These are phyloP conservation scores for Chaetomiaceae sp. DNA, from an alignment of 2,329 filamentous ascomycete species.

Conservation along the genomic window DNA sequence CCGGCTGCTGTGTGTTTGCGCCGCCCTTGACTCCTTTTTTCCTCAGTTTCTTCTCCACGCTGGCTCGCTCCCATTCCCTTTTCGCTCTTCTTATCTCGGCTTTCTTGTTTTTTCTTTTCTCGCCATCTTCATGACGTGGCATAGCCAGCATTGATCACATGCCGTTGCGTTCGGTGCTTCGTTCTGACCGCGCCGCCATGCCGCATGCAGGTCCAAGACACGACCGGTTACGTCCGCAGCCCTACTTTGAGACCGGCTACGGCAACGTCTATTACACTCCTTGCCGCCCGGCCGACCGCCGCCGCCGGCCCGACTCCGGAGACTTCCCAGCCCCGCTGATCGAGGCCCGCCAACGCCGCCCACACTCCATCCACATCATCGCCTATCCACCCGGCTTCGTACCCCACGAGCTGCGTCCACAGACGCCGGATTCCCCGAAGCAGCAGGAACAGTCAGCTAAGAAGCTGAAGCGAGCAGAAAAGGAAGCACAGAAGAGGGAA, in stretches of 20 bases:
- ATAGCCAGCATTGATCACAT: slow-evolving; percentile 7
- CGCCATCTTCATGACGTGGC: not conserved
- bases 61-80: no score
- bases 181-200: slow-evolving; percentile 21
- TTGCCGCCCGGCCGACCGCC: slow-evolving; percentile 19
- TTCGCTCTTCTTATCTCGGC: no score
- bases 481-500: slow-evolving; percentile 26
- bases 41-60: not conserved
- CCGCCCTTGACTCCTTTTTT: not conserved
- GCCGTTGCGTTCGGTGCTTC: slow-evolving; percentile 4
- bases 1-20: slow-evolving; percentile 22
- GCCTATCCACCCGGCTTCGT: slow-evolving; percentile 40
- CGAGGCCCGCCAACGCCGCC: slow-evolving; percentile 44
- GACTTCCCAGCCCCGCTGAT: slow-evolving; percentile 37
- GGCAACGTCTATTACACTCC: slow-evolving; percentile 27
- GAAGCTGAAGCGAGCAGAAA: slow-evolving; percentile 29
- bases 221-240: slow-evolving; percentile 20
- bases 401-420: slow-evolving; percentile 35
- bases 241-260: slow-evolving; percentile 20
- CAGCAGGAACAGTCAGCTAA: slow-evolving; percentile 35
- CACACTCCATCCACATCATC: slow-evolving; percentile 51
- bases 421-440: slow-evolving; percentile 25
- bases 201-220: slow-evolving; percentile 22
- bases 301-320: slow-evolving; percentile 21
- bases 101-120: no score